Evolutionary conservation across 495 filamentous ascomycete species (phyloP).

Genomic region (Umbilicaria muhlenbergii): DNA sequence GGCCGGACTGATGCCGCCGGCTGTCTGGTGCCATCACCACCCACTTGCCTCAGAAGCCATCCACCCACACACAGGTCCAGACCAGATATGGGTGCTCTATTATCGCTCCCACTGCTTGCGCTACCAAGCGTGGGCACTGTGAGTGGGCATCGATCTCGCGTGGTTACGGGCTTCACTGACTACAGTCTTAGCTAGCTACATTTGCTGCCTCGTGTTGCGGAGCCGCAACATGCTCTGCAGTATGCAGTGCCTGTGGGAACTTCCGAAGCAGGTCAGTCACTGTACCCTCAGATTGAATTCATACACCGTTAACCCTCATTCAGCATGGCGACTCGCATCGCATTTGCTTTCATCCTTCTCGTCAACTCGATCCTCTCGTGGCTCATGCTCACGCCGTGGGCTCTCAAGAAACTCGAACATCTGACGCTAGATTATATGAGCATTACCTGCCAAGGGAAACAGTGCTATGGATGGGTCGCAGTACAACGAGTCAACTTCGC

Average conservation of each 20-base stretch:
- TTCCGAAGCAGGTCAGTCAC: conserved; percentile 74
- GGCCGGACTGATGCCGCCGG: too few species aligned
- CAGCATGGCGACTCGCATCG: conserved; percentile 92
- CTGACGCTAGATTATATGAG: conserved; percentile 89
- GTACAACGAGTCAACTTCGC: conserved; percentile 97
- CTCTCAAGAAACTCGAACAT: conserved; percentile 83
- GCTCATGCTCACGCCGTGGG: conserved; percentile 99
- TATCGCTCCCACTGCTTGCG: conserved; percentile 79
- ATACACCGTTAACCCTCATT: conserved; percentile 9
- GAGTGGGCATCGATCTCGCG: conserved; percentile 20
- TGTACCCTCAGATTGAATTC: background rate
- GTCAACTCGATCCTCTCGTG: conserved; percentile 93
- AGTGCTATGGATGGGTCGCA: conserved; percentile 89
- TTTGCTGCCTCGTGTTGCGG: conserved; percentile 81
- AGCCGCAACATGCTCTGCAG: conserved; percentile 84
- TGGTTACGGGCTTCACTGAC: conserved; percentile 10
- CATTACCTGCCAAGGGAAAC: conserved; percentile 76
- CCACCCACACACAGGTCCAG: too few species aligned
- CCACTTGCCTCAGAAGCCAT: too few species aligned
- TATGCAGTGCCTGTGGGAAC: conserved; percentile 89
- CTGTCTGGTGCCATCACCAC: too few species aligned
- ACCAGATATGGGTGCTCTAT: conserved; percentile 63
- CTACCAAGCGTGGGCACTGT: conserved; percentile 78
- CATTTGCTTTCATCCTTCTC: conserved; percentile 89
- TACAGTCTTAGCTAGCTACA: conserved; percentile 44